Conservation (phyloP, 495 filamentous ascomycete genomes). For the Gamarada debralockiae region DNA sequence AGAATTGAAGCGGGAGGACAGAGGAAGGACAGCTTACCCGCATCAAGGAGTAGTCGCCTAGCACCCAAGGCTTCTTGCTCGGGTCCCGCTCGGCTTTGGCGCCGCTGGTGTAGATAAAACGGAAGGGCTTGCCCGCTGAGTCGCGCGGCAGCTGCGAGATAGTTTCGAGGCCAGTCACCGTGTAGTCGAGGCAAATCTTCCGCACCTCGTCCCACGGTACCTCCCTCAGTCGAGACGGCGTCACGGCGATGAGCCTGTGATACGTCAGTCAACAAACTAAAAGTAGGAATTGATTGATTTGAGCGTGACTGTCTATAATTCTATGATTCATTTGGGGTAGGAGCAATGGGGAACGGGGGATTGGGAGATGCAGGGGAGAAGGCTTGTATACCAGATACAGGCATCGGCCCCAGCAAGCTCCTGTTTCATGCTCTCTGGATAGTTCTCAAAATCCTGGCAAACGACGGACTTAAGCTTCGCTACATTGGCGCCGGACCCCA, state of each 20-base stretch:
- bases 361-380: neutral
- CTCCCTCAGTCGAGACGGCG: constrained; percentile 29
- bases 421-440: constrained; percentile 34
- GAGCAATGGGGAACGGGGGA: too few species aligned
- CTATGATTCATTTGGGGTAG: too few species aligned
- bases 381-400: constrained; percentile 43
- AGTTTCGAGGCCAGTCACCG: constrained; percentile 34
- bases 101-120: constrained; percentile 47
- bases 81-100: constrained; percentile 35
- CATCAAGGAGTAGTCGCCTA: constrained; percentile 40
- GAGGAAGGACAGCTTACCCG: constrained; percentile 27
- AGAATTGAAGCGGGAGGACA: too few species aligned
- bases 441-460: constrained; percentile 37
- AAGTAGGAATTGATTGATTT: too few species aligned
- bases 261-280: neutral
- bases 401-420: constrained; percentile 44
- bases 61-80: constrained; percentile 29
- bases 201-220: constrained; percentile 37
- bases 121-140: constrained; percentile 24
- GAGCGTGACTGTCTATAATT: too few species aligned
- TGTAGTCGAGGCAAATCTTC: constrained; percentile 40
- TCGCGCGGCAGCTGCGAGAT: constrained; percentile 24
- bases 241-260: constrained; percentile 40
- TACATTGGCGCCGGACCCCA: constrained; percentile 18
- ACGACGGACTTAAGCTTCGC: constrained; percentile 40